Percentiles rank a stretch among this genome's conserved stretches.
Conservation (phyloP, 2,329 filamentous ascomycete genomes). For the Trichoderma sp. region DNA sequence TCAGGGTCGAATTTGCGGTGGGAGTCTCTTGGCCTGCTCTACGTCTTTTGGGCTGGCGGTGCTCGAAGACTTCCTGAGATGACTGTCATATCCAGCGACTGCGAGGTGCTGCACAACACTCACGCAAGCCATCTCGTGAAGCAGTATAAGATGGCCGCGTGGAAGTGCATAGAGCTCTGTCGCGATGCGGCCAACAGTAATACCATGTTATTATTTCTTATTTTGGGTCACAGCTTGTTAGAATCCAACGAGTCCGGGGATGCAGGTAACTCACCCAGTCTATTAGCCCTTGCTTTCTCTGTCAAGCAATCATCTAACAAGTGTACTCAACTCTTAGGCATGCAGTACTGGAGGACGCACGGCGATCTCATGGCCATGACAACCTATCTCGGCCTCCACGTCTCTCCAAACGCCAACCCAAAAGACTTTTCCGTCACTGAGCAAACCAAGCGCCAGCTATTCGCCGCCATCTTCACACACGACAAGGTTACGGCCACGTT, state of each 20-base stretch:
- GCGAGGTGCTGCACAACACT: background rate
- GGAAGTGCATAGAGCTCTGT: slow-evolving; percentile 17
- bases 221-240: slow-evolving; percentile 7
- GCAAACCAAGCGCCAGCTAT: slow-evolving; percentile 18
- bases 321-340: background rate
- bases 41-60: slow-evolving; percentile 13
- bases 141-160: slow-evolving; percentile 7
- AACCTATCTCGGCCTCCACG: slow-evolving; percentile 19
- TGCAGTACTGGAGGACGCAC: slow-evolving; percentile 18
- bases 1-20: slow-evolving; percentile 39
- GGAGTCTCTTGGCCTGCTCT: slow-evolving; percentile 43
- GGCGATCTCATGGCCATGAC: slow-evolving; percentile 17
- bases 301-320: background rate
- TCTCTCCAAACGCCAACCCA: background rate
- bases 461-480: slow-evolving; percentile 15
- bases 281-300: too few species aligned
- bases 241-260: slow-evolving; percentile 15
- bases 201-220: background rate
- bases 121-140: background rate
- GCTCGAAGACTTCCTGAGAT: background rate
- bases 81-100: background rate
- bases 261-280: background rate
- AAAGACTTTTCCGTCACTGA: slow-evolving; percentile 12
- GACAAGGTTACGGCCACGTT: slow-evolving; percentile 19
- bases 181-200: slow-evolving; percentile 11